Evolutionary conservation across 1,284 basidiomycete genomes (phyloP), one percentile per base, ranked within the genome.

Genomic region (Tylopilus sp.): DNA sequence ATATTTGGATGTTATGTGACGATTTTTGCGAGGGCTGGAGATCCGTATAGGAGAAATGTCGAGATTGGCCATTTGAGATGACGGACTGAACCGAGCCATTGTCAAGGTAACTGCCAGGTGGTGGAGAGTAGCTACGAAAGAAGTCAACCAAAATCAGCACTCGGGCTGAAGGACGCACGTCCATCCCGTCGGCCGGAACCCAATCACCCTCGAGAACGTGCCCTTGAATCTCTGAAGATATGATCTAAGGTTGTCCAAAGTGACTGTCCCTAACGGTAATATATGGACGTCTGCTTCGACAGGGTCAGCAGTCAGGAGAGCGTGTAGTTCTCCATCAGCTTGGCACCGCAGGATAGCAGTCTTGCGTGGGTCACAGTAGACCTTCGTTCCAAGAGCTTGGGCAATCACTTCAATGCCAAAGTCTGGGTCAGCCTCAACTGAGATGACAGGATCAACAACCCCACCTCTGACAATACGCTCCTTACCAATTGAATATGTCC

Each of bases 401-500:
- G 96, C 96, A 18, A 98, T 84, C 0, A 89, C 93, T 92, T 56
- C 28, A 29, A 33, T 38, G 16, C 9, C 23, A 13, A 42, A 37
- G 41, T 11, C 8, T 26, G 4, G 18, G 26, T 55, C 13, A 51
- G 41, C 4, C 5, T 29, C 28, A 38, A 31, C 33, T 33, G 8
- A 12, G 21, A 31, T 16, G 15, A 29, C 15, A 43, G 19, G n/a
- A 41, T 31, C n/a, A 25, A 5, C 16, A 3, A 44, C 3, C 61
- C 40, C 37, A 86, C 91, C 92, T 78, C 97, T 96, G 28, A 97
- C 92, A 41, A 99, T 89, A 36, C 94, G 84, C 68, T 99, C 96
- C 69, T 99, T 99, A 44, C 96, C 96, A 46, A 99, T 93, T 0
- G 92, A 92, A 67, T 99, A 99, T 0, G 96, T 97, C 11, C 88